Conservation (phyloP, 1,139 yeast species). For the Lodderomyces pseudojiufengensis region DNA sequence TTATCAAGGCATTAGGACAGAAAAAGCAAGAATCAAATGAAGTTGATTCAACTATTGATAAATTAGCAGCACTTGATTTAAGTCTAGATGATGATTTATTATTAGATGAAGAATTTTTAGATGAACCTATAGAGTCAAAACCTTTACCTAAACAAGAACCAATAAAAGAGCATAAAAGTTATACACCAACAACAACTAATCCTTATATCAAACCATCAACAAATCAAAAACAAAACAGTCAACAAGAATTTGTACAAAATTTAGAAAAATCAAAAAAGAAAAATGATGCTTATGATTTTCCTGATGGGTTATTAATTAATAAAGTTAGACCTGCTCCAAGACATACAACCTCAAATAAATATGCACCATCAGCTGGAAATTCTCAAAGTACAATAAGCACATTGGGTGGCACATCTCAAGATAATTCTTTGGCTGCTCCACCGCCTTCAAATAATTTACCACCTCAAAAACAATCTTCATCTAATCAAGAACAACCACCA, state of each 20-base stretch:
- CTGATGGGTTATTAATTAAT: constrained; percentile 53
- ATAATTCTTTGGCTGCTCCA: too few relatives aligned
- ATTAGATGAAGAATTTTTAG: constrained; percentile 16
- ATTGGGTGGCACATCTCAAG: too few relatives aligned
- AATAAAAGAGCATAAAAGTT: too few relatives aligned
- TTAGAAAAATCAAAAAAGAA: constrained; percentile 50
- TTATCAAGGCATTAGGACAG: constrained; percentile 1
- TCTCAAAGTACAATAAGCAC: constrained; percentile 5
- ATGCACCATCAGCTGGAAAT: constrained; percentile 21
- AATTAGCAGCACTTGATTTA: constrained; percentile 14
- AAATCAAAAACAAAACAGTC: neutral
- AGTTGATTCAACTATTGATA: constrained; percentile 4
- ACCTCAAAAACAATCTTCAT: neutral
- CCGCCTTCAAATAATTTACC: constrained; percentile 4
- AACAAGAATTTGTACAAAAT: constrained; percentile 18
- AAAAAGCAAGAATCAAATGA: neutral
- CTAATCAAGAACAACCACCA: constrained; percentile 4
- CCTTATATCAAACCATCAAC: constrained; percentile 7
- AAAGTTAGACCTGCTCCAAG: constrained; percentile 35
- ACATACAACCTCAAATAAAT: constrained; percentile 18
- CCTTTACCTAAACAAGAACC: constrained; percentile 2
- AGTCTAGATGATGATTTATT: constrained; percentile 15
- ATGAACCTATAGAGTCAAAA: too few relatives aligned
- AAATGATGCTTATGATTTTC: constrained; percentile 79
- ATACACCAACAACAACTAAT: constrained; percentile 7